Evolutionary conservation across 768 basidiomycete genomes (phyloP), one percentile per base, ranked within the genome.

Genomic region (Tylopilus subfusipes): DNA sequence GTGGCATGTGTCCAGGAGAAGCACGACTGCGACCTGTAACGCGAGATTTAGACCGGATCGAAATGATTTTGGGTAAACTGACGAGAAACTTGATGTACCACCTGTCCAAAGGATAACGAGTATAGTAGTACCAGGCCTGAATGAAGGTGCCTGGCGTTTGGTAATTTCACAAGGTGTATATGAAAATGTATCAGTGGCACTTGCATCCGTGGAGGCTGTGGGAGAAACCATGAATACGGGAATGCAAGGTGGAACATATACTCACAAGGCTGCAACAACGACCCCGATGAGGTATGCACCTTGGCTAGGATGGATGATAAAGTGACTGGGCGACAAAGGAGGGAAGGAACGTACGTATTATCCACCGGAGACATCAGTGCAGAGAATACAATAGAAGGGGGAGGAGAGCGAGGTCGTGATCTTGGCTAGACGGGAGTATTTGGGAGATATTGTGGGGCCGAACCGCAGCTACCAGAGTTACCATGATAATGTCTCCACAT

Each of bases 61-160:
- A 50, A 18, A 33, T 19, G 11, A 19, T 30, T 7, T 14, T 4
- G 12, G 18, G 33, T 38, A 22, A 29, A 66, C 75, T 59, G 50
- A 82, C 83, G 24, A 83, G 63, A 11, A 65, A 49, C 59, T 77
- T 81, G 53, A 76, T 69, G 14, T 72, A 67, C 79, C 80, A 82
- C 24, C 66, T 60, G 62, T 84, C 83, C 24, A 67, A 71, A 49
- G 80, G 76, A 61, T 83, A 72, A 3, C 54, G 75, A 16, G 68
- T 72, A 52, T 67, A 83, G 59, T 84, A 85, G 57, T 78, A 82
- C 73, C 75, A 82, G 1, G 76, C 73, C 63, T 85, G 83, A 27
- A 83, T 67, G 38, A 72, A 72, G 8, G 80, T 79, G n/a, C 83
- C 83, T 85, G 42, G 47, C 2, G 52, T 19, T 29, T 22, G n/a